These are phyloP conservation scores for Suillus alpinus DNA, from an alignment of 768 basidiomycete genomes.

Conservation along the genomic window DNA sequence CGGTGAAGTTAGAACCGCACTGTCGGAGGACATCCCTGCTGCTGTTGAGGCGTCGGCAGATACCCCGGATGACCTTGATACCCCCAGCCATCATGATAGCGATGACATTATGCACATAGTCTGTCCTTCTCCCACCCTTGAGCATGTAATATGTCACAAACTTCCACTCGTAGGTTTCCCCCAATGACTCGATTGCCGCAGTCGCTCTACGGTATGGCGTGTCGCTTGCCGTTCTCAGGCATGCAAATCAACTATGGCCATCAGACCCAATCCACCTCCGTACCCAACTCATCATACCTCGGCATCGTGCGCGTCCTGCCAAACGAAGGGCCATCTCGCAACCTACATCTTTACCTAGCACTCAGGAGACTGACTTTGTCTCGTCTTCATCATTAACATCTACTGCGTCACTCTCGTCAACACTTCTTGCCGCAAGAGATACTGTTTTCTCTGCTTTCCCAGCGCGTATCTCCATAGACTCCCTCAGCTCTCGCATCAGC, in stretches of 20 bases:
- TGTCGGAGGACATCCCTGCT: neutral
- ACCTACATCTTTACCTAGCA: neutral
- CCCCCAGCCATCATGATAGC: neutral
- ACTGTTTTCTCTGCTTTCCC: constrained; percentile 24
- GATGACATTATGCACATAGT: neutral
- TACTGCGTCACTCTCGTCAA: constrained; percentile 12
- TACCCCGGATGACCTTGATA: neutral
- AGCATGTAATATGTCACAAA: neutral
- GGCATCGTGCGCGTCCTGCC: constrained; percentile 7
- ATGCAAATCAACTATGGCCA: constrained; percentile 91
- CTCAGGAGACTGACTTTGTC: neutral
- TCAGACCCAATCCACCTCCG: constrained; percentile 91
- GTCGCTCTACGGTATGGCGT: constrained; percentile 90
- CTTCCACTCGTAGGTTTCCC: constrained; percentile 48
- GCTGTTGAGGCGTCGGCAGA: neutral
- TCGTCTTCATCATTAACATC: neutral
- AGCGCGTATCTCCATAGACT: constrained; percentile 28
- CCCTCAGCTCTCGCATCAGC: constrained; percentile 25
- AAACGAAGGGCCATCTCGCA: constrained; percentile 5
- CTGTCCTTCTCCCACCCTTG: neutral
- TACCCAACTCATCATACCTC: constrained; percentile 75
- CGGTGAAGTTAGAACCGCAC: too few species aligned
- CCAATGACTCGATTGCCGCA: constrained; percentile 79
- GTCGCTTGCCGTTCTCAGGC: constrained; percentile 75
- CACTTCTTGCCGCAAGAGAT: constrained; percentile 19